Conservation (phyloP, 2,329 filamentous ascomycete genomes). For the Leptographium wingfieldii region DNA sequence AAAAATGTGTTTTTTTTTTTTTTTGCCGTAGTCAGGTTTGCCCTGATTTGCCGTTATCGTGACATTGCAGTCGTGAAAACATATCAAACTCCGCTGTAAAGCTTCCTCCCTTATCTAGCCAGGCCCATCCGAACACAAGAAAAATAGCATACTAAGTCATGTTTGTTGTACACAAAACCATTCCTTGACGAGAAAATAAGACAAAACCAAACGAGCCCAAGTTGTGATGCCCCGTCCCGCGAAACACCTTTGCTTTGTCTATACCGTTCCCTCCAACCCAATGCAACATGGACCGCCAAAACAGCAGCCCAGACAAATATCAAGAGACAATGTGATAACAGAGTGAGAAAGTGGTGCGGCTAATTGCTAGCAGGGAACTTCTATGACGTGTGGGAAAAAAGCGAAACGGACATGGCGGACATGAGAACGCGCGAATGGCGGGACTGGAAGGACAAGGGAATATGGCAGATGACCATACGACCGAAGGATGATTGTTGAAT, state of each 20-base stretch:
- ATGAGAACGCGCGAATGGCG: not conserved
- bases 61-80: not conserved
- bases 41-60: not conserved
- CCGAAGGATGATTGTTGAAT: not conserved
- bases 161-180: not conserved
- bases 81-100: not conserved
- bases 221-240: not conserved
- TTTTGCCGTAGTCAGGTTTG: not conserved
- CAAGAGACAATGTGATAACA: not conserved
- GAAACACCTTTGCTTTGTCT: slow-evolving; percentile 1
- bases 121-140: not conserved
- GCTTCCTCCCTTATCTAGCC: not conserved
- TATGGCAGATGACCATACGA: not conserved
- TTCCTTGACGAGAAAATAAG: not conserved
- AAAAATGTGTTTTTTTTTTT: not conserved
- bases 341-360: not conserved
- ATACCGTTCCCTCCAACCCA: not conserved
- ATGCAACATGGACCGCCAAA: not conserved
- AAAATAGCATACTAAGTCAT: not conserved
- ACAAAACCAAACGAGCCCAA: not conserved
- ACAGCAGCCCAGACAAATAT: too few relatives aligned
- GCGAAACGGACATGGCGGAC: not conserved
- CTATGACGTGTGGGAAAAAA: not conserved
- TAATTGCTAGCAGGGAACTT: not conserved
- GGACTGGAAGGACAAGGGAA: not conserved